These are phyloP conservation scores for Entomortierella beljakovae DNA, from an alignment of 192 early-diverging fungal genomes.

Conservation along the genomic window DNA sequence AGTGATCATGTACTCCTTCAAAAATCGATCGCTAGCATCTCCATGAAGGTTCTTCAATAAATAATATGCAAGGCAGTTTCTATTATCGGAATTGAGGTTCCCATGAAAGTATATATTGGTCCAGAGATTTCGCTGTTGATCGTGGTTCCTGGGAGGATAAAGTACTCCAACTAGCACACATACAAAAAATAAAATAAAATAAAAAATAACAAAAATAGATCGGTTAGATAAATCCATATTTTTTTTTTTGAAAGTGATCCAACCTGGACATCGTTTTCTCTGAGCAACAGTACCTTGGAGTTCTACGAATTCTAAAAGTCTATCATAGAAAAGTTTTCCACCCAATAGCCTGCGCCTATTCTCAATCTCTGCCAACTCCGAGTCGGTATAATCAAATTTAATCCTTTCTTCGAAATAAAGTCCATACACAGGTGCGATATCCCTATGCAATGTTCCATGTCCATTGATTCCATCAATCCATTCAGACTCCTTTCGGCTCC, in stretches of 20 bases:
- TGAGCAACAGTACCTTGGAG: constrained; percentile 40
- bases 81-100: constrained; percentile 39
- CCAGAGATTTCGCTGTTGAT: constrained; percentile 41
- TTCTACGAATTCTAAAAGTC: constrained; percentile 39
- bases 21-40: constrained; percentile 34
- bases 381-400: constrained; percentile 30
- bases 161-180: constrained; percentile 20
- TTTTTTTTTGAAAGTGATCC: too few species aligned
- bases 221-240: neutral
- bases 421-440: constrained; percentile 20
- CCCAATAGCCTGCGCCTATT: constrained; percentile 27
- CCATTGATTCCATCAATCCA: constrained; percentile 20
- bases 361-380: constrained; percentile 40
- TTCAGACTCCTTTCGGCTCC: constrained; percentile 30
- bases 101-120: constrained; percentile 49
- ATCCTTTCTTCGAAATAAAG: constrained; percentile 25
- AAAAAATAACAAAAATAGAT: neutral
- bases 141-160: constrained; percentile 42
- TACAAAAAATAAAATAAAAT: neutral
- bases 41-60: constrained; percentile 42
- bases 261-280: too few species aligned
- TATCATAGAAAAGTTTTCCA: constrained; percentile 50
- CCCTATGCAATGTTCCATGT: constrained; percentile 14
- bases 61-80: constrained; percentile 49
- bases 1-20: constrained; percentile 43